Base-by-base conservation (phyloP, 306 rosid species). In the Ormosia emarginata region DNA sequence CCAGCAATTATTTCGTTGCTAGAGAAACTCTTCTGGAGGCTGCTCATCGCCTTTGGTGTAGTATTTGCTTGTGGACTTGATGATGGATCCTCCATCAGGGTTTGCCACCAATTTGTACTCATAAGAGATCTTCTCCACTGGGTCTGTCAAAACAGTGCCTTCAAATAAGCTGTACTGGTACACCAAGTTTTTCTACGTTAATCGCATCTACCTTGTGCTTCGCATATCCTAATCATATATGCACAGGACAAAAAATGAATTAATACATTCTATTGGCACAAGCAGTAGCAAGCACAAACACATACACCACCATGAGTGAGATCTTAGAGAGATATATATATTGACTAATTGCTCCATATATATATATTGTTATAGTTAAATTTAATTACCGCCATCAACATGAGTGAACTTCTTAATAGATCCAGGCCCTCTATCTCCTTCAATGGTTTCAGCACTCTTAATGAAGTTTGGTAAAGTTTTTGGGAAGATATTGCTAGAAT, bases 371-470 rank as follows among this genome's bases (percentile, higher is more conserved):
- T n/a, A n/a, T 24, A 24, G 24, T 24, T 24, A 24, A 24, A 24
- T 24, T 24, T 24, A 24, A 24, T 24, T 24, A 24, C 24, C 24
- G 24, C 89, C 87, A n/a, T 72, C 73, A 43, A 36, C 71, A 17
- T 79, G 56, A 71, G 74, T 64, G 18, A 86, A 67, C 56, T 84
- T 74, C 64, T 75, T 84, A 57, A 88, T 81, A 68, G 89, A 64
- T 84, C 92, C 94, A 6, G 86, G 83, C 0, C 88, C 91, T 1
- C 92, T 90, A 77, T 89, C 47, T 56, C 90, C 90, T 71, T 86
- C 79, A n/a, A 89, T 2, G 32, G 52, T 63, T 70, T 90, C 89
- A 0, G 14, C 24, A 34, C 36, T 71, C 46, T 76, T 3, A 7
- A 79, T n/a, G 46, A 84, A 63, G 1, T 69, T 24, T 1, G 86